Conservation (phyloP, 805 yeast genomes). For the Kodamaea laetipori region DNA sequence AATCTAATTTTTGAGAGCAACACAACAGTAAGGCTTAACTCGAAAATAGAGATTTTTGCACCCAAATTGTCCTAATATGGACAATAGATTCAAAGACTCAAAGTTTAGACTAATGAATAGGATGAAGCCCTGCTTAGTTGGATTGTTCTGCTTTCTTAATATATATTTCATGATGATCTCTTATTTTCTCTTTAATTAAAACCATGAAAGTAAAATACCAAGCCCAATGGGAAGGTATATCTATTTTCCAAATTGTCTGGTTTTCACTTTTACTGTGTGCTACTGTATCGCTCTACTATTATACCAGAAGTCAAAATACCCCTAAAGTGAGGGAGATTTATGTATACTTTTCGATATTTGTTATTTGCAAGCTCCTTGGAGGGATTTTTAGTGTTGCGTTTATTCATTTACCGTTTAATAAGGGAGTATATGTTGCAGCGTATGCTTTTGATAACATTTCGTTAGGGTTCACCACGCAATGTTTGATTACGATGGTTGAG, state of each 20-base stretch:
- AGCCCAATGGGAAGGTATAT: no score
- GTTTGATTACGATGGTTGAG: conserved; percentile 1
- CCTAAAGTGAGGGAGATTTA: background rate
- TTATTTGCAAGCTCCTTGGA: conserved; percentile 3
- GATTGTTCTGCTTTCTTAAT: no score
- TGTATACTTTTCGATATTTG: background rate
- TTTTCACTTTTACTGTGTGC: background rate
- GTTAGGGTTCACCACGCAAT: conserved; percentile 3
- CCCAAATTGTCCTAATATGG: no score
- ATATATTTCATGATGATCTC: no score
- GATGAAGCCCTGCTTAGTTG: no score
- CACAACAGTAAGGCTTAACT: no score
- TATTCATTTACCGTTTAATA: background rate
- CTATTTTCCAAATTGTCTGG: conserved; percentile 4
- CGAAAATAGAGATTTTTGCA: no score
- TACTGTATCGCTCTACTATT: background rate
- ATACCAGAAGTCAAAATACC: background rate
- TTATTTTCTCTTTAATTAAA: no score
- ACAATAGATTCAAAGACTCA: no score
- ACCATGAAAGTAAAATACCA: no score
- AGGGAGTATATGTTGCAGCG: conserved; percentile 4
- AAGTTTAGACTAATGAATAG: no score
- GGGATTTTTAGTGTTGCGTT: conserved; percentile 7
- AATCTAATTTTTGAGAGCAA: no score
- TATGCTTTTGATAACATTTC: conserved; percentile 8